phyloP scores from a whole-genome alignment of 2,329 filamentous ascomycete genomes.

The Aureobasidium sp. region DNA sequence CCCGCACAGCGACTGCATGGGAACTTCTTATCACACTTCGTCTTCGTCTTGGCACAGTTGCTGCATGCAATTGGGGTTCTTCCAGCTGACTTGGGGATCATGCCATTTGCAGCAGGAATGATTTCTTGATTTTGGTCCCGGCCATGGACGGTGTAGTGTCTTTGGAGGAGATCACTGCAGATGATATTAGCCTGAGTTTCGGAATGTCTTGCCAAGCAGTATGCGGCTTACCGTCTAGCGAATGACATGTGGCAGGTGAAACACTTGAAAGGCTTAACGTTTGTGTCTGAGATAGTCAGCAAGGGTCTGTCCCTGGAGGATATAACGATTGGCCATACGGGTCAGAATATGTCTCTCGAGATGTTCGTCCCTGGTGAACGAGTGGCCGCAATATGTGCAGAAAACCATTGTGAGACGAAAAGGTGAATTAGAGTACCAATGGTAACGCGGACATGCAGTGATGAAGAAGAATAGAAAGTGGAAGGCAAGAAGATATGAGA shows the following conservation, averaged over 20 bases:
- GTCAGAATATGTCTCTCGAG: constrained; percentile 47
- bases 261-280: constrained; percentile 50
- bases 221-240: constrained; percentile 38
- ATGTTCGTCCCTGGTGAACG: constrained; percentile 47
- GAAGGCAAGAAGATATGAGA: constrained; percentile 1
- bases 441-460: not conserved
- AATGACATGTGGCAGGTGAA: constrained; percentile 50
- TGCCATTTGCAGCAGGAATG: constrained; percentile 41
- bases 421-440: constrained; percentile 18
- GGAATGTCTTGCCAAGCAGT: constrained; percentile 13
- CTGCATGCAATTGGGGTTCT: constrained; percentile 47
- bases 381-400: constrained; percentile 48
- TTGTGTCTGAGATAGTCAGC: constrained; percentile 36
- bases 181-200: constrained; percentile 6
- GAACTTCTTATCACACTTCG: constrained; percentile 49
- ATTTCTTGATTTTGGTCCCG: constrained; percentile 43
- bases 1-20: constrained; percentile 47
- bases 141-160: constrained; percentile 47
- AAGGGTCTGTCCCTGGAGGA: not conserved
- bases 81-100: constrained; percentile 46
- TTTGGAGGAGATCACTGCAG: constrained; percentile 43
- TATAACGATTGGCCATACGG: constrained; percentile 29
- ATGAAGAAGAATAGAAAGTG: not conserved
- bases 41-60: constrained; percentile 49
- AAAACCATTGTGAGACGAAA: constrained; percentile 37